Evolutionary conservation across 495 filamentous ascomycete genomes (phyloP).

Genomic region (Penicillium riverlandense): DNA sequence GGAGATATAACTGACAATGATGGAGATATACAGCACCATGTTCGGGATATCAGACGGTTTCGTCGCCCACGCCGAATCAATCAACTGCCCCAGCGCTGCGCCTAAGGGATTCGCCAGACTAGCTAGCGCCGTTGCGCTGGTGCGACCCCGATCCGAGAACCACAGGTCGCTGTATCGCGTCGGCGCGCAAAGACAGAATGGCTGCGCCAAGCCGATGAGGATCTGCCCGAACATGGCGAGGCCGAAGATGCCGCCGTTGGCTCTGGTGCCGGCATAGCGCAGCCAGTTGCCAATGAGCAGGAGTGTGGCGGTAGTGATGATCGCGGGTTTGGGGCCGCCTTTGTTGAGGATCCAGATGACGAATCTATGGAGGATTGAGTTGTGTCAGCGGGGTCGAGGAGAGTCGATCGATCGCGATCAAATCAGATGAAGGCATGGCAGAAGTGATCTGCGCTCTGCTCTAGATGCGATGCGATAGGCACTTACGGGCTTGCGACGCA

Average conservation of each 20-base stretch:
- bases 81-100: slow-evolving; percentile 78
- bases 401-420: no score
- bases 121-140: slow-evolving; percentile 79
- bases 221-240: slow-evolving; percentile 93
- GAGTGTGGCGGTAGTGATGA: slow-evolving; percentile 64
- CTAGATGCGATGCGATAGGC: background rate
- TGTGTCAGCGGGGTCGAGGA: background rate
- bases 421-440: no score
- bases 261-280: slow-evolving; percentile 72
- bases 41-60: slow-evolving; percentile 57
- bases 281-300: slow-evolving; percentile 86
- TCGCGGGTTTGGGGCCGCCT: slow-evolving; percentile 70
- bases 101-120: slow-evolving; percentile 84
- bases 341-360: slow-evolving; percentile 73
- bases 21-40: slow-evolving; percentile 79
- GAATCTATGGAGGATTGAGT: slow-evolving; percentile 26
- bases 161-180: slow-evolving; percentile 89
- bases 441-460: background rate
- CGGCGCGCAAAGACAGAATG: slow-evolving; percentile 85
- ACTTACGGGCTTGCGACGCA: slow-evolving; percentile 62
- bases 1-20: slow-evolving; percentile 55
- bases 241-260: slow-evolving; percentile 56
- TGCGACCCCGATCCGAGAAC: slow-evolving; percentile 81
- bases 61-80: slow-evolving; percentile 69
- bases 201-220: slow-evolving; percentile 80